A percentile compares a stretch with the other conserved stretches of the same genome.
Evolutionary conservation across 768 basidiomycete genomes (phyloP).

Genomic region (Tricholoma saponaceum): DNA sequence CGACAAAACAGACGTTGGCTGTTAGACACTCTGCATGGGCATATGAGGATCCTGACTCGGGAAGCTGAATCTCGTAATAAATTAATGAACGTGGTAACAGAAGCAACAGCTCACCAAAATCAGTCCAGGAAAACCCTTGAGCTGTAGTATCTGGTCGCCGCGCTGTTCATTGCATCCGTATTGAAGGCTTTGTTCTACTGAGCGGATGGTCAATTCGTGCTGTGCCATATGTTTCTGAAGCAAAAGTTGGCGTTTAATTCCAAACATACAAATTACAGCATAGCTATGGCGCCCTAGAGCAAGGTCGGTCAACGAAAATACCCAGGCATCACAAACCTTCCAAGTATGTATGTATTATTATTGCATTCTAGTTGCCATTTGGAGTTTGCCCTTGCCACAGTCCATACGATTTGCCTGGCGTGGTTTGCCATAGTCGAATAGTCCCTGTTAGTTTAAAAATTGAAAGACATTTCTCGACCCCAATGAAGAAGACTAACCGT

Average conservation of each 20-base stretch:
- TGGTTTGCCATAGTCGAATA: slow-evolving; percentile 97
- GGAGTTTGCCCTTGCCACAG: slow-evolving; percentile 69
- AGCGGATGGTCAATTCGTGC: not conserved
- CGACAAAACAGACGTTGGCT: not conserved
- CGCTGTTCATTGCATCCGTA: too few species aligned
- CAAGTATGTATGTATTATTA: slow-evolving; percentile 19
- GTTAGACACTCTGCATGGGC: not conserved
- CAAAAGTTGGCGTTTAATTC: not conserved
- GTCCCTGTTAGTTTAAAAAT: slow-evolving; percentile 53
- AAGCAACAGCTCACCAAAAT: not conserved
- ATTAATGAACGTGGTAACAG: not conserved
- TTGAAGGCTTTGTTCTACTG: not conserved
- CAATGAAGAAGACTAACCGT: not conserved
- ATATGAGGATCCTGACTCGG: not conserved
- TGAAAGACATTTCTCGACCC: not conserved
- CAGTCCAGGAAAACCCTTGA: not conserved
- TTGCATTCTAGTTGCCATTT: slow-evolving; percentile 35
- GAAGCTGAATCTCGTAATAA: not conserved
- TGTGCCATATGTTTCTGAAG: not conserved
- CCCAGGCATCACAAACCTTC: slow-evolving; percentile 11
- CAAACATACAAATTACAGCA: slow-evolving; percentile 11
- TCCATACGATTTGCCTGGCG: slow-evolving; percentile 87
- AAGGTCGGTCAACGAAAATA: slow-evolving; percentile 13
- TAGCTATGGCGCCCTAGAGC: slow-evolving; percentile 10
- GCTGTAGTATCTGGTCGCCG: not conserved